phyloP scores from a whole-genome alignment of 495 filamentous ascomycete species.

The Talaromyces adpressus region DNA sequence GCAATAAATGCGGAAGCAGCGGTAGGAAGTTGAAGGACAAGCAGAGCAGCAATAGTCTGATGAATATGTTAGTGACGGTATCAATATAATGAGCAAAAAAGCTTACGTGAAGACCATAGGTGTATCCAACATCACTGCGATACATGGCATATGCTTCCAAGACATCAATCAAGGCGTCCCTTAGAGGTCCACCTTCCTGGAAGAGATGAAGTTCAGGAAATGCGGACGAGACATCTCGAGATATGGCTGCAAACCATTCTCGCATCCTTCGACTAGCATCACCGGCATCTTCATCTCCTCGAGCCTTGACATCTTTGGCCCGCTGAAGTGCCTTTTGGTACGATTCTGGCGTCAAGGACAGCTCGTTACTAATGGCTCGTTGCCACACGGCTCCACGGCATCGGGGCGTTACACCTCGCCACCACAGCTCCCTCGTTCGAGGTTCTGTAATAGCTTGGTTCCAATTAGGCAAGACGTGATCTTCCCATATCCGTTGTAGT shows the following conservation, averaged over 20 bases:
- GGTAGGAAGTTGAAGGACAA: conserved; percentile 73
- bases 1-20: conserved; percentile 68
- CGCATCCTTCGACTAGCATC: conserved; percentile 42
- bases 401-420: conserved; percentile 78
- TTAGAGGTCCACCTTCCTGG: conserved; percentile 67
- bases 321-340: conserved; percentile 73
- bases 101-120: conserved; percentile 74
- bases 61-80: conserved; percentile 14
- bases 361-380: conserved; percentile 81
- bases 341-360: conserved; percentile 66
- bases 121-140: conserved; percentile 85
- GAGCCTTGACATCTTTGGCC: conserved; percentile 57
- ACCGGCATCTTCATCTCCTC: conserved; percentile 31
- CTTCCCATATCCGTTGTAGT: conserved; percentile 74
- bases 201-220: conserved; percentile 84
- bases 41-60: conserved; percentile 75
- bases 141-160: conserved; percentile 90
- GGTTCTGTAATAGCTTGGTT: conserved; percentile 64
- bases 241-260: conserved; percentile 64
- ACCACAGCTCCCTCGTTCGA: conserved; percentile 84
- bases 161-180: conserved; percentile 69
- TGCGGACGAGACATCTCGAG: conserved; percentile 59
- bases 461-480: conserved; percentile 83
- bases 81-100: not conserved
- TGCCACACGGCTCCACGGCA: conserved; percentile 81